Evolutionary conservation across 805 yeast genomes (phyloP).

Genomic region (Candida awuae): DNA sequence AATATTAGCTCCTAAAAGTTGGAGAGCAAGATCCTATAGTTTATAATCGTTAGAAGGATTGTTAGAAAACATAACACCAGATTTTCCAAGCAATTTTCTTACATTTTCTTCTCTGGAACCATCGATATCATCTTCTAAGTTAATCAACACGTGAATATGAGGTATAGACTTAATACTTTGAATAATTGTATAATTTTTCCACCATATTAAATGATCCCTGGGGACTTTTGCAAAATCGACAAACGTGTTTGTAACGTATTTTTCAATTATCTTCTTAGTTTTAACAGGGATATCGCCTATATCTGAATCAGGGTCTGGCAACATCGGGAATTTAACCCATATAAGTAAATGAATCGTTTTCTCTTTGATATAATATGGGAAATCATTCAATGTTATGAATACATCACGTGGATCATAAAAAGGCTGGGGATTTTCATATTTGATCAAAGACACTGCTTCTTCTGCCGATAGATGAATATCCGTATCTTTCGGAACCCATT

Average conservation of each 20-base stretch:
- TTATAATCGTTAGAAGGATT: slow-evolving; percentile 1
- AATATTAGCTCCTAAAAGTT: no score
- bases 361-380: slow-evolving; percentile 54
- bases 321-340: slow-evolving; percentile 57
- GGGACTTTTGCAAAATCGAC: slow-evolving; percentile 34
- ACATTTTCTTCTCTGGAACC: slow-evolving; percentile 1
- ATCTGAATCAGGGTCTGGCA: slow-evolving; percentile 40
- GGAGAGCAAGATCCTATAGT: slow-evolving; percentile 4
- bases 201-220: slow-evolving; percentile 47
- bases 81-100: slow-evolving; percentile 3
- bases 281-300: slow-evolving; percentile 43
- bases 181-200: slow-evolving; percentile 60
- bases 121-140: slow-evolving; percentile 20
- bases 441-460: slow-evolving; percentile 14
- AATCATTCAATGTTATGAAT: slow-evolving; percentile 46
- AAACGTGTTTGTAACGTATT: slow-evolving; percentile 42
- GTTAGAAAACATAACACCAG: slow-evolving; percentile 11
- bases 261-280: slow-evolving; percentile 36
- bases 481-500: slow-evolving; percentile 38
- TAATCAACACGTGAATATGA: slow-evolving; percentile 60
- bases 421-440: slow-evolving; percentile 31
- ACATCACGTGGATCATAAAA: slow-evolving; percentile 37
- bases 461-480: slow-evolving; percentile 3
- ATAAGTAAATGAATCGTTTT: slow-evolving; percentile 51
- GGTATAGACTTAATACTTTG: slow-evolving; percentile 63